These are phyloP conservation scores for Amoebophrya sp. DNA, from an alignment of 169 alveolate species.

Conservation along the genomic window DNA sequence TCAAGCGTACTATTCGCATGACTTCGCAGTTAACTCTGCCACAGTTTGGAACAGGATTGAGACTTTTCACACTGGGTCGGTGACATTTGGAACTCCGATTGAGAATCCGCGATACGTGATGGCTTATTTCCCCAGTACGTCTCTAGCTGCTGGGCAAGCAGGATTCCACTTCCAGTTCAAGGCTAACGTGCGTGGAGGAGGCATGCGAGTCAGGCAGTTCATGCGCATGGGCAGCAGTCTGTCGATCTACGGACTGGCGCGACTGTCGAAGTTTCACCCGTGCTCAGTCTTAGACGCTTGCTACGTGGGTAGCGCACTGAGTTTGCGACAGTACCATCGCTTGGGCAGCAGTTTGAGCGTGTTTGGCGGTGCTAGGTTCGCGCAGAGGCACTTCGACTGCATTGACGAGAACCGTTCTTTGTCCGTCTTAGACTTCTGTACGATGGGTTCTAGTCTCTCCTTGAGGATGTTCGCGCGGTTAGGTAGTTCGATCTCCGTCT, in stretches of 20 bases:
- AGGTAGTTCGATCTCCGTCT: not conserved
- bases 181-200: not conserved
- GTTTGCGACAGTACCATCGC: not conserved
- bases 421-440: not conserved
- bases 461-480: slow-evolving; percentile 12
- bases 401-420: not conserved
- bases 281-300: not conserved
- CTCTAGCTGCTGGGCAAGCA: not conserved
- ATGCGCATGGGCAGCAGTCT: not conserved
- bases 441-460: not conserved
- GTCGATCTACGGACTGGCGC: not conserved
- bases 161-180: not conserved
- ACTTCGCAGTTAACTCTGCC: not conserved
- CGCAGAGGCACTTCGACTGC: slow-evolving; percentile 17
- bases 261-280: not conserved
- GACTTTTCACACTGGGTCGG: not conserved
- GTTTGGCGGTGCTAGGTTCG: slow-evolving; percentile 2
- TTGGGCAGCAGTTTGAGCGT: not conserved
- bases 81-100: not conserved
- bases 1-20: not conserved
- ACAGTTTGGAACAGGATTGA: not conserved
- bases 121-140: not conserved
- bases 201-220: not conserved
- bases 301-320: not conserved
- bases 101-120: not conserved